Base-by-base conservation (phyloP, 257 asterid species). In the Scutellaria galericulata region DNA sequence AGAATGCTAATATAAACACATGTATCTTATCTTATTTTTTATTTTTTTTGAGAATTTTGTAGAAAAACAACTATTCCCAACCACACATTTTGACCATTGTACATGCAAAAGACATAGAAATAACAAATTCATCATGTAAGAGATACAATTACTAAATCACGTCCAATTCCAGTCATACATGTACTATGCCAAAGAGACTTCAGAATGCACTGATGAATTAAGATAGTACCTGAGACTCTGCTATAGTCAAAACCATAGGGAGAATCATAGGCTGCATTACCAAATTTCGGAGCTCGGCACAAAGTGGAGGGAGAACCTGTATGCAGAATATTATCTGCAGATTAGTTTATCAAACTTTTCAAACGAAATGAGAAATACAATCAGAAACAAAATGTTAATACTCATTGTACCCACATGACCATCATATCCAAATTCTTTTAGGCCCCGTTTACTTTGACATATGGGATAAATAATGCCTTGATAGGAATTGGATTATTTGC, bases 241-340 rank as follows among this genome's bases (percentile, higher is more conserved):
- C 99, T 71, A 95, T 92, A 37, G 99, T 95, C 79, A 95, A 80
- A 80, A 95, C 99, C 99, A 95, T 95, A 55, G 99, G 99, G 75
- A 95, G 87, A 84, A 95, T 95, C 93, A 95, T 87, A 46, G 98
- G 97, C 73, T 95, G 99, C 99, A 95, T 92, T 15, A 95, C 99
- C 94, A 95, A 66, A 82, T 95, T 95, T 24, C 99, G 86, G 42
- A 95, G 99, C 86, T 95, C 99, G 12, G 99, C 96, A 75, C 98
- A 92, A 72, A 95, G 97, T 52, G 99, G 99, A 66, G 99, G 99
- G 77, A 95, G 99, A 84, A 95, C 99, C 99, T 95, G 88, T 56
- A 78, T 55, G 59, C 65, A 80, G 56, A 76, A 73, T 44, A 54
- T 72, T 52, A 67, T 53, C 31, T 57, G 76, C 63, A 68, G 24